Conservation (phyloP, 164 flowering plant species). For the Nymphaea thermarum region DNA sequence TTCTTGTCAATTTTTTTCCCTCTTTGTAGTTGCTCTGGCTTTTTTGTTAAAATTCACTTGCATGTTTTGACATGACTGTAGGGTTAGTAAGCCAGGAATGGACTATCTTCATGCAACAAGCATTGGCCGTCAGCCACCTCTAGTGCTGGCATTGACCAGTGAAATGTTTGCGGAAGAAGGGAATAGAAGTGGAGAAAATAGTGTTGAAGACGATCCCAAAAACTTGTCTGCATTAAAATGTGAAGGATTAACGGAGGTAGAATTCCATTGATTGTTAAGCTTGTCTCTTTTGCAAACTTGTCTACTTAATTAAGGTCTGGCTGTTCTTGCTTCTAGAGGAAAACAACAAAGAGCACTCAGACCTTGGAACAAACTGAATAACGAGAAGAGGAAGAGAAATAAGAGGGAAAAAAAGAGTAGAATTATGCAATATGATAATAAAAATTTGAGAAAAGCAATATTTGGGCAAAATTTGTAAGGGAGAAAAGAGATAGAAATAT, state of each 20-base stretch:
- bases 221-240: constrained; percentile 11
- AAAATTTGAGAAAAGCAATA: no score
- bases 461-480: no score
- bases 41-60: not conserved
- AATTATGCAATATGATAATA: no score
- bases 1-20: not conserved
- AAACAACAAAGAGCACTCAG: no score
- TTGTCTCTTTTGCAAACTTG: not conserved
- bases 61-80: not conserved
- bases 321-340: no score
- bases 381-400: no score
- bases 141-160: constrained; percentile 24
- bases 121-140: constrained; percentile 33
- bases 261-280: not conserved
- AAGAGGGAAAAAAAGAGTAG: no score
- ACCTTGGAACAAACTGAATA: no score
- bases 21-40: not conserved
- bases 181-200: constrained; percentile 7
- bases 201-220: constrained; percentile 15
- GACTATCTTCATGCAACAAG: constrained; percentile 28
- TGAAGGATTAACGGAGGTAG: constrained; percentile 38
- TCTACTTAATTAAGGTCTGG: not conserved
- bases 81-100: constrained; percentile 34
- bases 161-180: constrained; percentile 33
- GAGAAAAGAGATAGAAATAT: no score